Base-by-base conservation (phyloP, 192 early-diverging fungal species). In the Kickxella alabastrina region DNA sequence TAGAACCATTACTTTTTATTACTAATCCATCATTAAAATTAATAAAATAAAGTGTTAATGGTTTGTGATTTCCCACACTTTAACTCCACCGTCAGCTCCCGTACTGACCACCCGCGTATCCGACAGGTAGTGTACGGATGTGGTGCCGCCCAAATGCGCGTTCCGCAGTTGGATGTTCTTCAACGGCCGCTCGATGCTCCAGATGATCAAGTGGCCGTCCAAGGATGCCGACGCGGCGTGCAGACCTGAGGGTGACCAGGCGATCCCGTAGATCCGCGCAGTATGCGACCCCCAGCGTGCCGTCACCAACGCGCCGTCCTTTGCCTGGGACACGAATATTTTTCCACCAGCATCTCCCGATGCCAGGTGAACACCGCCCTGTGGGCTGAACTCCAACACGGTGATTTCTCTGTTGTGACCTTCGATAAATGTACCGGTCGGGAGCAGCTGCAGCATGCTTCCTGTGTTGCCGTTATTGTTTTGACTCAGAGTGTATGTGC, bases 131-230 rank as follows among this genome's bases (percentile, higher is more conserved):
- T 44, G 72, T 10, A 85, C 88, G 3, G 85, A 78, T n/a, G 80
- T 82, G 0, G 89, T 89, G 43, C 82, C 80, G 49, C 87, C 90
- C 23, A 85, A 65, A 47, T 98, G 96, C 4, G 94, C 93, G 25
- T 85, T 80, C 40, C 82, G 82, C 50, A 97, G 87, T 9, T 76
- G 49, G 22, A 92, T 80, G 55, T 82, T 82, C 57, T 87, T 89
- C 59, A 80, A 79, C 19, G 92, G 89, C 41, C 83, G 82, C 46
- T 89, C 86, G 6, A 83, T 75, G 59, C 80, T 88, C 93, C 93
- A 98, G 4, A 97, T 80, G 65, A 88, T 90, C 26, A 97, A 83
- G 68, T 90, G 84, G 44, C 91, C 92, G 67, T 98, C 95, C 24
- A 96, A 76, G 23, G 87, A 84, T 14, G 84, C 86, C 32, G 87